Evolutionary conservation across 1,139 yeast species (phyloP).

Genomic region (Sugiyamaella sp.): DNA sequence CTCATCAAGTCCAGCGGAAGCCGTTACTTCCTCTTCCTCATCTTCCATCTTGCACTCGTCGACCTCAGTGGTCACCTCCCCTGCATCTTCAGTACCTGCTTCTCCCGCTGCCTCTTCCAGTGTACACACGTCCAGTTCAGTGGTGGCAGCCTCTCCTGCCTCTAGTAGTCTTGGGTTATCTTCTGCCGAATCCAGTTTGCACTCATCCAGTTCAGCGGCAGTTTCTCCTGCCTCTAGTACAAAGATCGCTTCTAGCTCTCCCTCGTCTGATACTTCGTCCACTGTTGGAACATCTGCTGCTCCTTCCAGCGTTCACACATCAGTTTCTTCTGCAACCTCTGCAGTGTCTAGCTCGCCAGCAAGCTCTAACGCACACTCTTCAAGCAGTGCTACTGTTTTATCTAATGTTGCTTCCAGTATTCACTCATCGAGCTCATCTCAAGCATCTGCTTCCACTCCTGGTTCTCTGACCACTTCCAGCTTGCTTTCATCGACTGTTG

Average conservation of each 20-base stretch:
- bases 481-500: no score
- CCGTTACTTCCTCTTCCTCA: not conserved
- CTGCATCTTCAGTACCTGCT: not conserved
- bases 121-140: no score
- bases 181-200: no score
- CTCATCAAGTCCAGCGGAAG: not conserved
- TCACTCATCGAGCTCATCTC: no score
- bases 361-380: no score
- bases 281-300: not conserved
- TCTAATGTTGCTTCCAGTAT: not conserved
- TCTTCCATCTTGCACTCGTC: not conserved
- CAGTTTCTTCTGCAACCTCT: not conserved
- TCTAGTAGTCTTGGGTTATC: no score
- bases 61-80: not conserved
- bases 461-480: no score
- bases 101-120: not conserved
- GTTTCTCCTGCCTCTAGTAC: no score
- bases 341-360: no score
- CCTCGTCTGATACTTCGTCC: not conserved
- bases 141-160: no score
- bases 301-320: not conserved
- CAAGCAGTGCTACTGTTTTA: no score
- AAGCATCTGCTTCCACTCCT: no score
- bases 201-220: not conserved
- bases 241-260: not conserved